Percentiles rank a stretch among this genome's conserved stretches.
Evolutionary conservation across 805 yeast species (phyloP).

Genomic region (Lachancea dasiensis): DNA sequence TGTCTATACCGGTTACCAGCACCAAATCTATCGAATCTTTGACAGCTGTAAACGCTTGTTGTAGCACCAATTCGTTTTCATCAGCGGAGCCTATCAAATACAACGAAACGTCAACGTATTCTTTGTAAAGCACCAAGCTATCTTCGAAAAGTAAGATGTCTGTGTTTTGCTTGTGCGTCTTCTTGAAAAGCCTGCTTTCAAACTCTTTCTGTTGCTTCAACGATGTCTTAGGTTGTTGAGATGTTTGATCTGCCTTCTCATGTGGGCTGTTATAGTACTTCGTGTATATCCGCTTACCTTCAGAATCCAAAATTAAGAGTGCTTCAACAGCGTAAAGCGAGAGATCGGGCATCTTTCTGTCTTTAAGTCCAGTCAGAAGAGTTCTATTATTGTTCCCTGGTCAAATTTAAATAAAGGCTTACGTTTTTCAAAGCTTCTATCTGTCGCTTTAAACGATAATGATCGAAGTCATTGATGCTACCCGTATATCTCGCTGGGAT

Average conservation of each 20-base stretch:
- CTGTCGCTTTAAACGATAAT: no score
- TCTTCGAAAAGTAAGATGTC: conserved; percentile 78
- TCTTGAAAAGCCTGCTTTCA: conserved; percentile 63
- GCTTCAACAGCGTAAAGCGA: conserved; percentile 82
- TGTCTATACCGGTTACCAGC: conserved; percentile 62
- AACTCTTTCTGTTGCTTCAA: conserved; percentile 64
- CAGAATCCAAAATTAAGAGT: conserved; percentile 69
- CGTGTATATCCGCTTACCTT: conserved; percentile 74
- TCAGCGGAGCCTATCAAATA: conserved; percentile 64
- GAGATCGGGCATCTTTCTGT: conserved; percentile 33
- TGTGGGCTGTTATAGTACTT: conserved; percentile 77
- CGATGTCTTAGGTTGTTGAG: conserved; percentile 3
- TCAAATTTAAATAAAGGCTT: no score
- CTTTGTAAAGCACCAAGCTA: conserved; percentile 80
- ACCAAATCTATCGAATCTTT: conserved; percentile 77
- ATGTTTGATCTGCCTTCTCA: conserved; percentile 26
- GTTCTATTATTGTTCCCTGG: no score
- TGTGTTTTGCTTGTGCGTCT: conserved; percentile 73
- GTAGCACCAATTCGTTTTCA: conserved; percentile 82
- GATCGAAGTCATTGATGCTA: no score
- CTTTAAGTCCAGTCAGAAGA: no score
- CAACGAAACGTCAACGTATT: conserved; percentile 66
- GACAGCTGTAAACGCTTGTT: conserved; percentile 68
- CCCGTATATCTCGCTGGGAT: no score
- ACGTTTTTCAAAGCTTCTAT: background rate